Percentiles rank a stretch among this genome's conserved stretches.
These are phyloP conservation scores for Triglochin maritima DNA, from an alignment of 106 monocot genomes.

Conservation along the genomic window DNA sequence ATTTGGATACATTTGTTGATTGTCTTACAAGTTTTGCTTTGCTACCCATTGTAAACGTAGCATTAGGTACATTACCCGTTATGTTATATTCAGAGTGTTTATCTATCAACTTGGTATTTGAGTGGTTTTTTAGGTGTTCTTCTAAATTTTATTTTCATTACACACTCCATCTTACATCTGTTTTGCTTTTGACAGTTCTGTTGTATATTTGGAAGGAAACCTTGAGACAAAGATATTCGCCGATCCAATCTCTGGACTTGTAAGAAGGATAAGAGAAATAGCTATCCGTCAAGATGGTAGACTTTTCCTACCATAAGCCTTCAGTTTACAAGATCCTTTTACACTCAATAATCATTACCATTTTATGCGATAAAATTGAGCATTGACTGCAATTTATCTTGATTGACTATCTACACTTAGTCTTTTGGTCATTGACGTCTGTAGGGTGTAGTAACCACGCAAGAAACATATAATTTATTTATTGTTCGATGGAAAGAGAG, in stretches of 20 bases:
- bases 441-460: too few species aligned
- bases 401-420: too few species aligned
- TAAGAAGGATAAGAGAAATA: slow-evolving; percentile 80
- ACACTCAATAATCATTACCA: neutral
- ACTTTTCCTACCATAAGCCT: neutral
- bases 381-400: neutral
- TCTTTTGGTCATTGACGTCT: too few species aligned
- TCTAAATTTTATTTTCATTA: neutral
- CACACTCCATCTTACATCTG: neutral
- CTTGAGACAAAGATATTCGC: slow-evolving; percentile 74
- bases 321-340: neutral
- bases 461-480: too few species aligned
- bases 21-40: too few species aligned
- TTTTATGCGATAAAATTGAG: neutral
- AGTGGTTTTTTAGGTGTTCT: neutral
- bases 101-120: neutral
- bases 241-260: slow-evolving; percentile 68
- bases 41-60: too few species aligned
- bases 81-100: too few species aligned
- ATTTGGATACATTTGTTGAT: too few species aligned
- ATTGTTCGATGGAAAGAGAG: too few species aligned
- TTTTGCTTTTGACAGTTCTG: slow-evolving; percentile 22
- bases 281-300: slow-evolving; percentile 70
- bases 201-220: slow-evolving; percentile 75
- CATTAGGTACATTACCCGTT: too few species aligned